Evolutionary conservation across 2,329 filamentous ascomycete genomes (phyloP).

Genomic region (Bisporella sp.): DNA sequence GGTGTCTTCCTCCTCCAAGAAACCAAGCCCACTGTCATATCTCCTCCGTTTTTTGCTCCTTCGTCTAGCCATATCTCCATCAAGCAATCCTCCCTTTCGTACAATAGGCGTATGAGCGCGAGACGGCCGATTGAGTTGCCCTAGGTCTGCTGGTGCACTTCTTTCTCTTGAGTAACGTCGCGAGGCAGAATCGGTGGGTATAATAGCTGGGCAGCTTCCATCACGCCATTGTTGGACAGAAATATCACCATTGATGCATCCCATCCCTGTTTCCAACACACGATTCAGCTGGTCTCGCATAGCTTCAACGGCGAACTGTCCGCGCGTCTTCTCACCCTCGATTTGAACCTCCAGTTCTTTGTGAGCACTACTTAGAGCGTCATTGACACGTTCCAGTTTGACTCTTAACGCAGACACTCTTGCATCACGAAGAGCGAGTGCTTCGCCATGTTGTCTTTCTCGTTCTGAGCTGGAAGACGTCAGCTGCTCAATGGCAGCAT

Average conservation of each 20-base stretch:
- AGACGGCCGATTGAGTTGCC: neutral
- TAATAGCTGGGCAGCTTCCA: neutral
- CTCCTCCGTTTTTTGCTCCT: constrained; percentile 37
- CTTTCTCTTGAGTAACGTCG: neutral
- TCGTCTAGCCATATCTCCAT: constrained; percentile 15
- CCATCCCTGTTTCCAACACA: constrained; percentile 39
- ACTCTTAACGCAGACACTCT: constrained; percentile 40
- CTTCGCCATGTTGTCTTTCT: constrained; percentile 33
- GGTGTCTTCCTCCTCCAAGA: constrained; percentile 47
- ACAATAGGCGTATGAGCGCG: constrained; percentile 3
- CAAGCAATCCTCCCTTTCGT: constrained; percentile 15
- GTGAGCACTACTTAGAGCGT: constrained; percentile 39
- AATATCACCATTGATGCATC: constrained; percentile 29
- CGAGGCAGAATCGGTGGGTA: no score
- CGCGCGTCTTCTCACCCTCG: constrained; percentile 40
- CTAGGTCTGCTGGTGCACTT: neutral
- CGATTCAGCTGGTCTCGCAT: constrained; percentile 46
- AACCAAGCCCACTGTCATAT: constrained; percentile 48
- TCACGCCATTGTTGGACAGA: constrained; percentile 1
- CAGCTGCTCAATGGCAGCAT: constrained; percentile 8
- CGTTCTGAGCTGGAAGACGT: constrained; percentile 4
- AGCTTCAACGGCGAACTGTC: constrained; percentile 38
- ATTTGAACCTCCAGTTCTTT: constrained; percentile 36
- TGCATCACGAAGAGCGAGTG: constrained; percentile 44
- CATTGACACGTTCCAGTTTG: constrained; percentile 42